phyloP scores from a whole-genome alignment of 495 filamentous ascomycete species.

The Penicillium atrosanguineum region DNA sequence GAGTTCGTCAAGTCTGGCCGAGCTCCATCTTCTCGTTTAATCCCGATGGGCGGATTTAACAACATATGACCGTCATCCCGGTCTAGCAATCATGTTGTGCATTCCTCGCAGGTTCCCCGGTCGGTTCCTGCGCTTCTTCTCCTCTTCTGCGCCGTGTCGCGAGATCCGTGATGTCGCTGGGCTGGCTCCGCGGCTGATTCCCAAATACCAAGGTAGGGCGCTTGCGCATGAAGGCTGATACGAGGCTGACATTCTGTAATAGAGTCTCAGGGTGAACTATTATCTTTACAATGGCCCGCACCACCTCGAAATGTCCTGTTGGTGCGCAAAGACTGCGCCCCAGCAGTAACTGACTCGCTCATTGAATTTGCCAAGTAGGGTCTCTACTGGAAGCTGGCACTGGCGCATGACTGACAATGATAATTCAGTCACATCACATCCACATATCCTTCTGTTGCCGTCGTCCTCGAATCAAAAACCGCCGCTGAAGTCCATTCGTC shows the following conservation, averaged over 20 bases:
- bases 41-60: neutral
- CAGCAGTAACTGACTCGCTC: constrained; percentile 66
- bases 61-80: neutral
- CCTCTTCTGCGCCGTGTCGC: constrained; percentile 29
- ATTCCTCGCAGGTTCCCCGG: constrained; percentile 6
- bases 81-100: constrained; percentile 15
- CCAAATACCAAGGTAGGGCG: constrained; percentile 52
- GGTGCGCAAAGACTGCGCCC: constrained; percentile 78
- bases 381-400: neutral
- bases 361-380: constrained; percentile 70
- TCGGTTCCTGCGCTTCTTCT: constrained; percentile 33
- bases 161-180: constrained; percentile 45
- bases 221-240: neutral
- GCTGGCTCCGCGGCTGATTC: constrained; percentile 41
- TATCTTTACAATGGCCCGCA: constrained; percentile 83
- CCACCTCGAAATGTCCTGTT: constrained; percentile 88
- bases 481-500: constrained; percentile 70
- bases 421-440: constrained; percentile 63
- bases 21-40: neutral
- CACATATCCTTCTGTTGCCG: constrained; percentile 75
- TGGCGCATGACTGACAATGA: constrained; percentile 5
- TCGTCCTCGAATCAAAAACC: constrained; percentile 78
- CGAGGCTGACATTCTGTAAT: neutral
- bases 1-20: neutral
- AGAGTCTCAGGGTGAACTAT: constrained; percentile 63